Base-by-base conservation (phyloP, 139 green algal species). In the Picocystis salinarum region DNA sequence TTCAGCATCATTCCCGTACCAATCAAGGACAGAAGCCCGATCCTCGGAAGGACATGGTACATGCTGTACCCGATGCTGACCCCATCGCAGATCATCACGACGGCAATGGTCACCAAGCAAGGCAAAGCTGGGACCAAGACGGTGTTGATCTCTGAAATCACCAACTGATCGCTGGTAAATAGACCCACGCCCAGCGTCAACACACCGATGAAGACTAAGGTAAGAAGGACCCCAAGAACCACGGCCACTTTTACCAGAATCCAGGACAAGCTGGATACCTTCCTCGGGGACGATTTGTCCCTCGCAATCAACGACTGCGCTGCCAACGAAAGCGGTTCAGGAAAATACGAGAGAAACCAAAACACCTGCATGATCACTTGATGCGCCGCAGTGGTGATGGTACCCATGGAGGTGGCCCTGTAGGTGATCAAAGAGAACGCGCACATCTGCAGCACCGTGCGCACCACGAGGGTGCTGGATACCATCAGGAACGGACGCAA, bases 281-380 rank as follows among this genome's bases (percentile, higher is more conserved):
- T 13, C 19, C 46, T 13, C 55, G 17, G 17, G 18, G 28, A 28
- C 19, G 45, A 57, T 5, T 56, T 29, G 42, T 79, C 67, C 4
- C 64, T 49, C 3, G 71, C 71, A 27, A 80, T 55, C 23, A 80
- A 50, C 0, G 53, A 60, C 51, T 80, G 71, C 1, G 69, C 73
- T 3, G 68, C 54, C 3, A 82, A 45, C 40, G 50, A 70, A 7
- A 82, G 56, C 1, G 72, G 64, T 39, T 82, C 72, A 13, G 64
- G 48, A 10, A 82, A 57, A 47, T 64, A 82, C 6, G 46, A 62
- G 6, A 82, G 42, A 25, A 76, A 72, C 72, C 72, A 82, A 27
- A 80, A 77, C 23, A 73, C 27, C 52, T 74, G 56, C 60, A 82
- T 56, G 15, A 64, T 50, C 17, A 82, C 60, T 50, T 82, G 72